These are phyloP conservation scores for Plasmodium gaboni DNA, from an alignment of 169 alveolate genomes.

Conservation along the genomic window DNA sequence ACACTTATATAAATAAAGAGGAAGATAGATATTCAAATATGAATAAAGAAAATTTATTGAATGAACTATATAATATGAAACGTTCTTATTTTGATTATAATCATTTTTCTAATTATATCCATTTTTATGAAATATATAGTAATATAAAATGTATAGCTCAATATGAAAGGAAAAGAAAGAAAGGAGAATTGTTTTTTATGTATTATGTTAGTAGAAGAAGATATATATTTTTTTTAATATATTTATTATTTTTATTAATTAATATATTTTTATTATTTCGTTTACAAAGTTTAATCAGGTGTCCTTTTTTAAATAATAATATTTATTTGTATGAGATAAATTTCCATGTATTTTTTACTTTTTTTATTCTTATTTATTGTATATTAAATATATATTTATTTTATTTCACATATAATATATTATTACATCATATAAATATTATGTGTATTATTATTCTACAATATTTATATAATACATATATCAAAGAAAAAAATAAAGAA, in stretches of 20 bases:
- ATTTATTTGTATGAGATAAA: constrained; percentile 41
- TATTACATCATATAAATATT: constrained; percentile 35
- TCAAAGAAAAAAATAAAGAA: constrained; percentile 70
- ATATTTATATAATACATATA: constrained; percentile 41
- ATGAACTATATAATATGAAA: constrained; percentile 52
- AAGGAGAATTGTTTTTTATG: constrained; percentile 21
- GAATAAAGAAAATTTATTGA: constrained; percentile 16
- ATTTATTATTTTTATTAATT: constrained; percentile 41
- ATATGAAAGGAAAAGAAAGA: constrained; percentile 37
- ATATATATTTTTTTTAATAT: constrained; percentile 16
- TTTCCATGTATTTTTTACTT: constrained; percentile 64
- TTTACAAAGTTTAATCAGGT: constrained; percentile 33
- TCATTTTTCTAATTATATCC: constrained; percentile 64
- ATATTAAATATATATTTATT: constrained; percentile 36
- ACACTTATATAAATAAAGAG: neutral
- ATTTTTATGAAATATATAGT: constrained; percentile 67
- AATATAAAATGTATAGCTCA: constrained; percentile 63
- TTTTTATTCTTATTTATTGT: constrained; percentile 51
- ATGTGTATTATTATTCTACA: constrained; percentile 61
- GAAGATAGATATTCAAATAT: neutral
- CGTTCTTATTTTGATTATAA: constrained; percentile 26
- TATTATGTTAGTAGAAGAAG: constrained; percentile 31
- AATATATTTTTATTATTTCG: constrained; percentile 64
- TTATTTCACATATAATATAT: constrained; percentile 36
- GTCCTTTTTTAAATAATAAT: constrained; percentile 18